These are phyloP conservation scores for Nicotiana noctiflora DNA, from an alignment of 257 asterid genomes.

Conservation along the genomic window DNA sequence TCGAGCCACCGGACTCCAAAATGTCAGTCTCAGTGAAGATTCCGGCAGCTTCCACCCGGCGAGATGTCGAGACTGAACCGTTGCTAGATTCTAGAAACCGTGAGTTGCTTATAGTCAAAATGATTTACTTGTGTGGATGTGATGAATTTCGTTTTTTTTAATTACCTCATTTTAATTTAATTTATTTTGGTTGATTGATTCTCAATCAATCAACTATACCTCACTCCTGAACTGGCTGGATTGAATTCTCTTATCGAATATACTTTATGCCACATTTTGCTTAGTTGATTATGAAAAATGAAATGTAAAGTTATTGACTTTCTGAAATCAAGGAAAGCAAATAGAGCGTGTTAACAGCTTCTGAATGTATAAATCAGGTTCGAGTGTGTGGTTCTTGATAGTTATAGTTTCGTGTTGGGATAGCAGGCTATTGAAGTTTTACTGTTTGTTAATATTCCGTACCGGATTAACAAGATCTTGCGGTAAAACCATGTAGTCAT, in stretches of 20 bases:
- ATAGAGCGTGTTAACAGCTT: background rate
- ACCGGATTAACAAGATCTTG: background rate
- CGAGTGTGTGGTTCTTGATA: background rate
- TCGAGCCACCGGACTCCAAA: constrained; percentile 24
- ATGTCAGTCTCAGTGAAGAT: constrained; percentile 56
- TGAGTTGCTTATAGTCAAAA: constrained; percentile 22
- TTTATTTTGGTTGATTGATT: background rate
- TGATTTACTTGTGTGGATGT: background rate
- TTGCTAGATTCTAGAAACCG: constrained; percentile 59
- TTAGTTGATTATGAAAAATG: background rate
- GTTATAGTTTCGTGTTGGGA: background rate
- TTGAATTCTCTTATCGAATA: background rate
- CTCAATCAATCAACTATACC: background rate
- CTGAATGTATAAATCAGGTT: background rate
- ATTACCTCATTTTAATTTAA: background rate
- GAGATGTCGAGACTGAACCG: constrained; percentile 52
- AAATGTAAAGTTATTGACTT: background rate
- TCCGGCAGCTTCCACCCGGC: constrained; percentile 31
- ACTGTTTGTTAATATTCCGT: background rate
- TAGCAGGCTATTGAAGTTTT: background rate
- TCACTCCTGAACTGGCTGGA: background rate
- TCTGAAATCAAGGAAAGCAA: background rate
- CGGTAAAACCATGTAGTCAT: background rate
- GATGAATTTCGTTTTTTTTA: background rate
- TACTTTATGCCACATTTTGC: background rate